Evolutionary conservation across 106 monocot genomes (phyloP).

Genomic region (Allium sativum): DNA sequence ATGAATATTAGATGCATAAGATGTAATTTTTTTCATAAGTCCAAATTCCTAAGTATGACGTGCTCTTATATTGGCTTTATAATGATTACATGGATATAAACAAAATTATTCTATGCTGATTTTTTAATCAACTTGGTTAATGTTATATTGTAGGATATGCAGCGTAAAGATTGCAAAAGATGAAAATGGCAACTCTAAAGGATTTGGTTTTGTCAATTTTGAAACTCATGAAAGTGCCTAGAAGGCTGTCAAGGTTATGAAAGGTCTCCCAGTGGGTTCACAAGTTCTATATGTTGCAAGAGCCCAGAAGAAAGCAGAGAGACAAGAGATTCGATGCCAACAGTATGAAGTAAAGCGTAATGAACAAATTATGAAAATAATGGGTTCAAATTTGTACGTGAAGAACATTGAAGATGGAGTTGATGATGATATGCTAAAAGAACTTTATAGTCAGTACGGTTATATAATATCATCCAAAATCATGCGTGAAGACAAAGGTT

Average conservation of each 20-base stretch:
- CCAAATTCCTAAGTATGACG: no score
- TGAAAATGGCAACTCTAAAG: conserved; percentile 52
- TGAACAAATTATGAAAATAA: conserved; percentile 34
- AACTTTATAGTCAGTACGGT: conserved; percentile 54
- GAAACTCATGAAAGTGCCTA: conserved; percentile 68
- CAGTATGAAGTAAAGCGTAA: conserved; percentile 53
- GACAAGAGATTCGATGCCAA: conserved; percentile 36
- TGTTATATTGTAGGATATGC: no score
- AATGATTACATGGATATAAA: no score
- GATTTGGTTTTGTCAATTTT: conserved; percentile 88
- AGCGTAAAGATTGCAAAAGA: conserved; percentile 61
- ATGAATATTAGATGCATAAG: no score
- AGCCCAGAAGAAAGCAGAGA: conserved; percentile 74
- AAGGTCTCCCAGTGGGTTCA: conserved; percentile 76
- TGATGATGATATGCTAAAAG: conserved; percentile 40
- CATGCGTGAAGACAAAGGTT: conserved; percentile 62
- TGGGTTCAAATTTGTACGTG: conserved; percentile 76
- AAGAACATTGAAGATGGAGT: conserved; percentile 71
- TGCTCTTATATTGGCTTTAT: no score
- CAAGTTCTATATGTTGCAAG: conserved; percentile 73
- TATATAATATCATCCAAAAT: conserved; percentile 60
- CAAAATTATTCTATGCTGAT: no score
- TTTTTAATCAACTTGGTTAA: no score
- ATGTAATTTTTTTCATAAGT: no score
- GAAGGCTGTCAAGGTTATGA: conserved; percentile 58